Evolutionary conservation across 129 eudicot species (phyloP).

Genomic region (Lactuca saligna): DNA sequence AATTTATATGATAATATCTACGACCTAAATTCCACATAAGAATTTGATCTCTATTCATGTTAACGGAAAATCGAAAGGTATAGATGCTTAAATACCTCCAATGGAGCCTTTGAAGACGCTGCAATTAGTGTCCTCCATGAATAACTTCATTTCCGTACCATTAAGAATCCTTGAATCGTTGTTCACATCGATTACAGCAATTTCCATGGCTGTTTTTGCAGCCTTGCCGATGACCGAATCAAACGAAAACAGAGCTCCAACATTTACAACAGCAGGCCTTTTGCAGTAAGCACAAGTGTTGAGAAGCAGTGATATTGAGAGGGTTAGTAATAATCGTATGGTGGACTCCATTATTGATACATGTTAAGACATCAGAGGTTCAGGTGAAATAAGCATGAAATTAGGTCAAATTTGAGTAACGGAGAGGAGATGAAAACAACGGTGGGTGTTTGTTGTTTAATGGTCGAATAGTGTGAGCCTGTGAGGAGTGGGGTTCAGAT

Average conservation of each 20-base stretch:
- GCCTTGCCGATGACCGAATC: constrained; percentile 60
- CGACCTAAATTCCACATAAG: background rate
- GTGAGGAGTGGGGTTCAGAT: constrained; percentile 7
- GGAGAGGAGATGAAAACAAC: background rate
- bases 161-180: constrained; percentile 45
- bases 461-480: background rate
- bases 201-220: constrained; percentile 55
- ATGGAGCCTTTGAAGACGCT: constrained; percentile 53
- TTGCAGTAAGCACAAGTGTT: constrained; percentile 28
- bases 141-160: constrained; percentile 46
- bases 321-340: background rate
- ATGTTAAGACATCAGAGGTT: background rate
- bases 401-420: background rate
- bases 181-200: constrained; percentile 56
- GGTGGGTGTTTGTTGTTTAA: background rate
- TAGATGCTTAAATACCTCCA: constrained; percentile 32
- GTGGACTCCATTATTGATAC: constrained; percentile 29
- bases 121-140: constrained; percentile 53
- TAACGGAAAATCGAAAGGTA: background rate
- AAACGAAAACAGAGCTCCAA: constrained; percentile 51
- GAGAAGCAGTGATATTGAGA: constrained; percentile 10
- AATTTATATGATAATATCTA: background rate
- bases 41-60: background rate
- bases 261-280: constrained; percentile 50
- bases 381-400: background rate